Evolutionary conservation across 2,329 filamentous ascomycete species (phyloP).

Genomic region (Hirsutella rhossiliensis): DNA sequence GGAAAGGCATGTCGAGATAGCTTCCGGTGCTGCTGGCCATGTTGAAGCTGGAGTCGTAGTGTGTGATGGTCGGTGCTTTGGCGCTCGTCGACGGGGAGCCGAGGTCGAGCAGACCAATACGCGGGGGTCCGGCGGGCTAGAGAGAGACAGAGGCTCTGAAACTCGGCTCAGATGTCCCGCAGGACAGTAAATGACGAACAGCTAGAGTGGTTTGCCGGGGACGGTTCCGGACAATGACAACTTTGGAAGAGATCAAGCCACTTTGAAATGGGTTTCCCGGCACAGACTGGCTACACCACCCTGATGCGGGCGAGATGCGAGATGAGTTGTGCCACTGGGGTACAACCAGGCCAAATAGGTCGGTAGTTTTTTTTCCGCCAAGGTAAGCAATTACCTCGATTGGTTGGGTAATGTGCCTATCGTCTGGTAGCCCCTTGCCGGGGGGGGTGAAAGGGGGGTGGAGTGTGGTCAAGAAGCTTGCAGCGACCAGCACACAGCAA

Average conservation of each 20-base stretch:
- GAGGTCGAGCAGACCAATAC: neutral
- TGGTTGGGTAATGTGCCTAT: constrained; percentile 1
- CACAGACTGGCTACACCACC: constrained; percentile 4
- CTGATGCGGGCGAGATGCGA: constrained; percentile 3
- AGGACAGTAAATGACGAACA: neutral
- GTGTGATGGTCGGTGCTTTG: neutral
- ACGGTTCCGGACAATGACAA: constrained; percentile 1
- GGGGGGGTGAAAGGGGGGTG: neutral
- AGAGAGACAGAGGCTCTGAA: neutral
- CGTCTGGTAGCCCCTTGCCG: constrained; percentile 2
- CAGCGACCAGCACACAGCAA: neutral
- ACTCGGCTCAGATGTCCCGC: neutral
- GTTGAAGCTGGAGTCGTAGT: neutral
- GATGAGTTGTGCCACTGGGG: constrained; percentile 1
- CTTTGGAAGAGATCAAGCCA: constrained; percentile 3
- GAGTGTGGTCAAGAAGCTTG: neutral
- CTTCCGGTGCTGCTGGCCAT: constrained; percentile 5
- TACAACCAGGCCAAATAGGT: constrained; percentile 1
- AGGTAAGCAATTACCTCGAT: constrained; percentile 1
- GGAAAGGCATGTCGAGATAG: constrained; percentile 6
- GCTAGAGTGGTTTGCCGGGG: neutral
- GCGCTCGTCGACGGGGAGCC: neutral
- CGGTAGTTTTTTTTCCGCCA: constrained; percentile 1
- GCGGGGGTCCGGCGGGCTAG: neutral
- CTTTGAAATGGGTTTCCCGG: neutral